These are phyloP conservation scores for Cadophora luteo-olivacea DNA, from an alignment of 2,329 filamentous ascomycete genomes.

Conservation along the genomic window DNA sequence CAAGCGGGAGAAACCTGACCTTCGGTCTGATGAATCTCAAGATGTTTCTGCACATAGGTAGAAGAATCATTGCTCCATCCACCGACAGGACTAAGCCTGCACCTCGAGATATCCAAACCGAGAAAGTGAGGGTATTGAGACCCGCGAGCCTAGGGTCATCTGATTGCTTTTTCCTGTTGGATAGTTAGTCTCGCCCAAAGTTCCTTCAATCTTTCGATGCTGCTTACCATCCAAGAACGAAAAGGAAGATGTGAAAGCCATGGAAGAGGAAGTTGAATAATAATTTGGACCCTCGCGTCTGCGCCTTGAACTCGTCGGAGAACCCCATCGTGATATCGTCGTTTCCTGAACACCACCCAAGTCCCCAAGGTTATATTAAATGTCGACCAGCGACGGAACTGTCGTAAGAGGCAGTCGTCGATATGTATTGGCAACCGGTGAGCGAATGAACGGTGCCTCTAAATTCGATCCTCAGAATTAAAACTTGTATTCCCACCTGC, in stretches of 20 bases:
- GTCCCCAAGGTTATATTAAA: constrained; percentile 45
- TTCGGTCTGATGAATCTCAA: constrained; percentile 86
- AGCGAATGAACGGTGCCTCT: constrained; percentile 37
- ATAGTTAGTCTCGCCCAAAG: constrained; percentile 37
- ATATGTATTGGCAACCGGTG: constrained; percentile 37
- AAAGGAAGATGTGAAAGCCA: constrained; percentile 78
- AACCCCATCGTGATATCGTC: constrained; percentile 39
- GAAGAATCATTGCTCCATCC: constrained; percentile 84
- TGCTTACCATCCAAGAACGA: constrained; percentile 83
- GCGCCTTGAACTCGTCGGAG: constrained; percentile 56
- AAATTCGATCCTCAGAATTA: constrained; percentile 35
- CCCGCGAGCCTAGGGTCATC: constrained; percentile 70
- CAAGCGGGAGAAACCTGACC: constrained; percentile 86
- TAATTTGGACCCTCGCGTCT: constrained; percentile 74
- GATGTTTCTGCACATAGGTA: constrained; percentile 94
- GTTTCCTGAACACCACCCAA: constrained; percentile 21
- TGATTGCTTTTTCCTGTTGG: constrained; percentile 77
- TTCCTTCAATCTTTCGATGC: background rate
- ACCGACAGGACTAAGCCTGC: constrained; percentile 86
- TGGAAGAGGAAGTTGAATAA: constrained; percentile 84
- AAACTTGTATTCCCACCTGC: constrained; percentile 37
- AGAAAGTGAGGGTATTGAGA: constrained; percentile 83
- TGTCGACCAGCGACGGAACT: constrained; percentile 63
- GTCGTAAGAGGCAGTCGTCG: constrained; percentile 40
- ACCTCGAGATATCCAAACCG: constrained; percentile 95